Base-by-base conservation (phyloP, 805 yeast genomes). In the Brettanomyces sp. region DNA sequence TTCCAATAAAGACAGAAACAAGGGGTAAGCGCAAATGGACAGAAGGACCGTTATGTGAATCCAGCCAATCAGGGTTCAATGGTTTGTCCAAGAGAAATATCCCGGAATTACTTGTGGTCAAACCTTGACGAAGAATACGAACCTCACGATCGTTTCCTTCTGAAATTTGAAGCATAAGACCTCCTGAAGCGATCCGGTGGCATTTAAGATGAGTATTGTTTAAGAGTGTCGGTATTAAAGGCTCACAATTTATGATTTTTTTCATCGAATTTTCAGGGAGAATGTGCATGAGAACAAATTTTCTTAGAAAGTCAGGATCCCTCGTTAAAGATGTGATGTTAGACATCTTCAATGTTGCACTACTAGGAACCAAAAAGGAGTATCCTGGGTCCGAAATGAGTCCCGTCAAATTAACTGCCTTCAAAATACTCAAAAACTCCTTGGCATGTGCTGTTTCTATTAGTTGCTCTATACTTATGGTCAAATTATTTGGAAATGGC, bases 301-400 rank as follows among this genome's bases (percentile, higher is more conserved):
- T 72, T 38, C 69, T 68, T 32, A 87, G 60, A 28, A 43, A 55
- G 3, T 53, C 42, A 12, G 52, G 34, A 14, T 70, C 67, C 1
- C 64, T 59, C 40, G 67, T 67, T 30, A 63, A 64, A 4, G 65
- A 55, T 25, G 77, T 72, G 45, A 75, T 70, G 52, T 77, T 82
- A 34, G 71, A 77, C 49, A 70, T 64, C 8, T 58, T 53, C 48
- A 88, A 59, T 0, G 88, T 77, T 14, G 72, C 71, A 3, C 76
- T 64, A 0, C 82, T 72, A 1, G 98, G 97, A 0, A 88, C 74
- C 24, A 90, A 62, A n/a, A 89, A 60, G 0, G 96, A 85, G 58
- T 69, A 72, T 25, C 59, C 64, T 14, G 38, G 30, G 23, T 68
- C 58, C 2, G 66, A 58, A 4, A 85, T 57, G 1, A 76, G 65